Percentiles rank a stretch among this genome's conserved stretches.
phyloP scores from a whole-genome alignment of 345 rosid species.

The Clausena lansium region DNA sequence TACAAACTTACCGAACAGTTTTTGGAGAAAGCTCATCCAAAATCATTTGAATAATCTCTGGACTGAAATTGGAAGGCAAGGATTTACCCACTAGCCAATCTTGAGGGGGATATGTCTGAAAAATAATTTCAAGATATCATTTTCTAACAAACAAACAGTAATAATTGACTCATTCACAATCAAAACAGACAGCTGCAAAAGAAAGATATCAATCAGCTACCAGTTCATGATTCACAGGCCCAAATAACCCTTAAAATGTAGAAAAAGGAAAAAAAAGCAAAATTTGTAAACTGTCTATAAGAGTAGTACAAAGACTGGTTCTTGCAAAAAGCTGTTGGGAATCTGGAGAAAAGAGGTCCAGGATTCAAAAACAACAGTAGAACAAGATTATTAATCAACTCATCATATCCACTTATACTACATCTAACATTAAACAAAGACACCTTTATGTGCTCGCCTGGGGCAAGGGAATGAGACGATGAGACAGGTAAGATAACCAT shows the following conservation, averaged over 20 bases:
- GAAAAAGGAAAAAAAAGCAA: neutral
- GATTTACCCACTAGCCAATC: slow-evolving; percentile 87
- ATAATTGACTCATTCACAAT: neutral
- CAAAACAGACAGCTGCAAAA: neutral
- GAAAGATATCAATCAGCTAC: neutral
- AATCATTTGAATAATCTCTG: slow-evolving; percentile 50
- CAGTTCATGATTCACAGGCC: neutral
- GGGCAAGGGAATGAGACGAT: neutral
- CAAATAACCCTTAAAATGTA: neutral
- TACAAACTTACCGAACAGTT: slow-evolving; percentile 59
- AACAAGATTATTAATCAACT: neutral
- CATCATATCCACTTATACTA: neutral
- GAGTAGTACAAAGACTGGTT: neutral
- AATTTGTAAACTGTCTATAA: neutral
- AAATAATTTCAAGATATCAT: slow-evolving; percentile 14
- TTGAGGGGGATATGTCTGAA: slow-evolving; percentile 66
- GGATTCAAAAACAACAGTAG: neutral
- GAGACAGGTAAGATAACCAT: neutral
- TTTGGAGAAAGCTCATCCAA: slow-evolving; percentile 66
- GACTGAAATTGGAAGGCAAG: slow-evolving; percentile 68
- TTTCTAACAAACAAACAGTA: neutral
- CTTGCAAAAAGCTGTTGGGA: neutral
- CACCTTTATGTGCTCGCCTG: neutral
- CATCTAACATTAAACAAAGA: neutral
- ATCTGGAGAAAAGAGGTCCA: neutral